These are phyloP conservation scores for Antitrichia curtipendula DNA, from an alignment of 225 moss, liverwort and hornwort genomes.

Conservation along the genomic window DNA sequence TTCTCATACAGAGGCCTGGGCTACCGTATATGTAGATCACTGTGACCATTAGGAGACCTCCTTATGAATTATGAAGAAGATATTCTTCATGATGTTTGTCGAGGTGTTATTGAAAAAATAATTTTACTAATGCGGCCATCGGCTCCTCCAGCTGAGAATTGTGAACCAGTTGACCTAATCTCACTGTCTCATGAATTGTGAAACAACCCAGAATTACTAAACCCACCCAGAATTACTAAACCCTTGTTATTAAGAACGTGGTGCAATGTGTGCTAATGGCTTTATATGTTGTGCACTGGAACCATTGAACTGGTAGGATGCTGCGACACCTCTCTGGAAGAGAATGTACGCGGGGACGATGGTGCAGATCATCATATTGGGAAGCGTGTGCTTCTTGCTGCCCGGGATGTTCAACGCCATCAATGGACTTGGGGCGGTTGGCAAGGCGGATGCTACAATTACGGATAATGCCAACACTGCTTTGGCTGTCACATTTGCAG, in stretches of 20 bases:
- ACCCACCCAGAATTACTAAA: not conserved
- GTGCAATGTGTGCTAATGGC: not conserved
- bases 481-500: conserved; percentile 67
- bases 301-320: not conserved
- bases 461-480: conserved; percentile 93
- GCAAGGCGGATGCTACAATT: conserved; percentile 58
- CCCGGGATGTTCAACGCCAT: conserved; percentile 96
- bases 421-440: conserved; percentile 79
- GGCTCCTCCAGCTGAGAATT: not conserved
- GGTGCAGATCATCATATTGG: conserved; percentile 47
- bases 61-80: not conserved
- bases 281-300: not conserved
- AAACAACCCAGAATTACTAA: not conserved
- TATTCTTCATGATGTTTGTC: not conserved
- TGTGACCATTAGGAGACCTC: not conserved
- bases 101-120: not conserved
- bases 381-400: conserved; percentile 70
- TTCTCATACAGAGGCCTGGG: not conserved
- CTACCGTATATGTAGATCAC: no score
- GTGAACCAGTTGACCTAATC: not conserved
- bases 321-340: not conserved
- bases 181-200: no score
- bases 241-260: not conserved
- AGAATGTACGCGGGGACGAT: conserved; percentile 25
- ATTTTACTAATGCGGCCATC: no score